phyloP scores from a whole-genome alignment of 495 filamentous ascomycete genomes.

The Cenococcum geophilum region DNA sequence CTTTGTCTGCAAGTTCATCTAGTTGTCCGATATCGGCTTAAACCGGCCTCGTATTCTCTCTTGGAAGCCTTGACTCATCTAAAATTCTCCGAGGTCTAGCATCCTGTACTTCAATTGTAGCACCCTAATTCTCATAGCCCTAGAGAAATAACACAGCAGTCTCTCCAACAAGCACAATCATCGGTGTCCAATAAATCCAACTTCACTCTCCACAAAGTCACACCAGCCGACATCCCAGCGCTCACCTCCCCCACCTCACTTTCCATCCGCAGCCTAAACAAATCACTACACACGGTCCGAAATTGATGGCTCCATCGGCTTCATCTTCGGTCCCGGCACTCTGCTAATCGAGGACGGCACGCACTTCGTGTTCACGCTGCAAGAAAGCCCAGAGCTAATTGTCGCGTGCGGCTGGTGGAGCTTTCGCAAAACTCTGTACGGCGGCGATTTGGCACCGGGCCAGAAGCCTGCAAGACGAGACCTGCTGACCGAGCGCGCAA shows the following conservation, averaged over 20 bases:
- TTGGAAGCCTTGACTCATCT: too few species aligned
- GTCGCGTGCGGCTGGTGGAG: conserved; percentile 25
- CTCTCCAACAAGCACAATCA: conserved; percentile 6
- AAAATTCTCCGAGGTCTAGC: too few species aligned
- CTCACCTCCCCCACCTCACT: conserved; percentile 14
- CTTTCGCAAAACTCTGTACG: conserved; percentile 25
- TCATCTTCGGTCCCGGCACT: conserved; percentile 26
- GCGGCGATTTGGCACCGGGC: conserved; percentile 23
- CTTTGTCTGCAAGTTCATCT: too few species aligned
- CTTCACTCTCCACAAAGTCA: conserved; percentile 19
- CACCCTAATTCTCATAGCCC: too few species aligned
- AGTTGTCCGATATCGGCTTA: too few species aligned
- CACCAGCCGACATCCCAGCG: conserved; percentile 17
- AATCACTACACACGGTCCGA: conserved; percentile 18
- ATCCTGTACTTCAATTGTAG: too few species aligned
- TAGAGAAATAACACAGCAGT: too few species aligned
- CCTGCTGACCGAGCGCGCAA: conserved; percentile 14
- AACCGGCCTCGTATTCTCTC: too few species aligned
- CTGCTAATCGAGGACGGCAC: conserved; percentile 22
- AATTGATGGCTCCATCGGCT: conserved; percentile 27
- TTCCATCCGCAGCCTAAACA: conserved; percentile 15
- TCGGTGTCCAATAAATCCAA: conserved; percentile 17
- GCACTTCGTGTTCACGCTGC: conserved; percentile 23
- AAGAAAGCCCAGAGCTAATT: conserved; percentile 5
- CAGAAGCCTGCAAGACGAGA: conserved; percentile 18